phyloP scores from a whole-genome alignment of 2,329 filamentous ascomycete species.

The Diplodia sapinea region DNA sequence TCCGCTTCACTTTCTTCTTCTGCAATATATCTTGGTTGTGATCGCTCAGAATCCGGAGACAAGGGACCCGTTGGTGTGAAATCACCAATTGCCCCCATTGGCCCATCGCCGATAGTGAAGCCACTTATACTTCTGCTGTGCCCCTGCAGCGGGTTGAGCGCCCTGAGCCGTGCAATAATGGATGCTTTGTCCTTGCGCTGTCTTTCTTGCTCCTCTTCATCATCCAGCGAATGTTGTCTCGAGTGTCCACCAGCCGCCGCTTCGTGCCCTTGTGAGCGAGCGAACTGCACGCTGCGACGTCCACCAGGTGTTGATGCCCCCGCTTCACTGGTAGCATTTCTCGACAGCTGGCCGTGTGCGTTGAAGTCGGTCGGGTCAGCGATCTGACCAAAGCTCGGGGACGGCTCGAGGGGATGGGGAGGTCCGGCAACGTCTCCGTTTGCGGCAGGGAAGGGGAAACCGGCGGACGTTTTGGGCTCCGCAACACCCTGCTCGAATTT shows the following conservation, averaged over 20 bases:
- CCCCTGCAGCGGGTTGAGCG: constrained; percentile 62
- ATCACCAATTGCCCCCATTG: constrained; percentile 47
- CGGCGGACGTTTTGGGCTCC: constrained; percentile 7
- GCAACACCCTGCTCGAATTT: constrained; percentile 17
- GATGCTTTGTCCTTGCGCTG: constrained; percentile 60
- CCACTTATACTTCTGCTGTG: constrained; percentile 59
- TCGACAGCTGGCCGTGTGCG: constrained; percentile 23
- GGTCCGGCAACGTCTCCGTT: constrained; percentile 23
- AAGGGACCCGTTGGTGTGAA: constrained; percentile 48
- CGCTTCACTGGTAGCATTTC: constrained; percentile 27
- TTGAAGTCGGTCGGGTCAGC: constrained; percentile 30
- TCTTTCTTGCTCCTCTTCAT: constrained; percentile 60
- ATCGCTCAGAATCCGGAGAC: constrained; percentile 57
- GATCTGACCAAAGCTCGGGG: constrained; percentile 28
- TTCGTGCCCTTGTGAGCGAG: constrained; percentile 51
- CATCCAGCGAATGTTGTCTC: constrained; percentile 68
- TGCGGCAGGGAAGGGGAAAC: constrained; percentile 23
- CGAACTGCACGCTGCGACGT: constrained; percentile 78
- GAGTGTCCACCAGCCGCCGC: constrained; percentile 59
- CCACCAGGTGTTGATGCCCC: constrained; percentile 50
- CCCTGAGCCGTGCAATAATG: constrained; percentile 79
- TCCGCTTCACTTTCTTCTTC: constrained; percentile 72
- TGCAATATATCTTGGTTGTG: constrained; percentile 55
- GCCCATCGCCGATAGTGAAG: constrained; percentile 49
- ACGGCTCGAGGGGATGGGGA: constrained; percentile 20